Evolutionary conservation across 2,329 filamentous ascomycete genomes (phyloP).

Genomic region (Aspergillus pseudoglaucus): DNA sequence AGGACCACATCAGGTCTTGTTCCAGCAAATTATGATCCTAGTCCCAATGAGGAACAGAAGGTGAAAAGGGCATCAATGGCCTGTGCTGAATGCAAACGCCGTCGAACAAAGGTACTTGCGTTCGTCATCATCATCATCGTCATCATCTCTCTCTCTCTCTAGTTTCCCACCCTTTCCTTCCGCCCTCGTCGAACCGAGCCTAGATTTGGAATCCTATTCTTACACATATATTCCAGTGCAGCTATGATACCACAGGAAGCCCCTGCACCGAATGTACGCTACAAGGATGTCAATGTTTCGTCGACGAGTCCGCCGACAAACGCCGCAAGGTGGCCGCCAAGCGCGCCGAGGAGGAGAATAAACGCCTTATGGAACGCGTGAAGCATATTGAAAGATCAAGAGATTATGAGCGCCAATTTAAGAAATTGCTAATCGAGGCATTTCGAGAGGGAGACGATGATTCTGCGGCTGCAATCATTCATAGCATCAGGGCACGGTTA

Average conservation of each 20-base stretch:
- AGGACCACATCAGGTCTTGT: constrained; percentile 13
- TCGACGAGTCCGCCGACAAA: constrained; percentile 29
- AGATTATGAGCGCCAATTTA: constrained; percentile 1
- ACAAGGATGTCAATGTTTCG: constrained; percentile 27
- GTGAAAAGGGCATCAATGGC: constrained; percentile 32
- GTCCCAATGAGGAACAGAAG: constrained; percentile 22
- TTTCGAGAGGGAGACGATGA: neutral
- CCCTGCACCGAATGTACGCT: constrained; percentile 30
- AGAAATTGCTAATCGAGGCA: constrained; percentile 3
- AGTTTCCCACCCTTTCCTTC: neutral
- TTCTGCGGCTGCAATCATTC: constrained; percentile 4
- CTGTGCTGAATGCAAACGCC: constrained; percentile 31
- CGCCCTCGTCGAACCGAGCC: neutral
- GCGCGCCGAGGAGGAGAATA: constrained; percentile 21
- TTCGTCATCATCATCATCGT: neutral
- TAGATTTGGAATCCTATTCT: neutral
- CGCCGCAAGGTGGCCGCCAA: constrained; percentile 29
- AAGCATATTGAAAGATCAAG: neutral
- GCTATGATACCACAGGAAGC: constrained; percentile 14
- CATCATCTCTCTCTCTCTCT: neutral
- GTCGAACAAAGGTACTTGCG: constrained; percentile 30
- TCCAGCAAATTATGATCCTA: neutral
- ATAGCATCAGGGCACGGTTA: neutral
- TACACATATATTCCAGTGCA: constrained; percentile 21
- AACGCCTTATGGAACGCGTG: neutral